Percentiles rank a stretch among this genome's conserved stretches.
phyloP scores from a whole-genome alignment of 768 basidiomycete genomes.

The Guyanaporus albipodus region DNA sequence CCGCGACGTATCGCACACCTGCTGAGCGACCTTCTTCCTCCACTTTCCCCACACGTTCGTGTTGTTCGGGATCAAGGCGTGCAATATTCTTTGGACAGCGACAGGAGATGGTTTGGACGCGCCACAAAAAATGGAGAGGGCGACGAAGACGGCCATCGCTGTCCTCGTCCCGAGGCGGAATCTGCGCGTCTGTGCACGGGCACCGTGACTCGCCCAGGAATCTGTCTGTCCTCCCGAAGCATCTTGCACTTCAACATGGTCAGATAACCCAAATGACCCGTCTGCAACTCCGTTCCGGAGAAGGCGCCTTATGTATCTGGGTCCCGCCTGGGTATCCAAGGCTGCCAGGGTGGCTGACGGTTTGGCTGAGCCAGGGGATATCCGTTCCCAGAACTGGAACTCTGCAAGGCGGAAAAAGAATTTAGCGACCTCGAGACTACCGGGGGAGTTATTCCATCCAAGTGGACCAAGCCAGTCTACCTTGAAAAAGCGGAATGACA shows the following conservation, averaged over 20 bases:
- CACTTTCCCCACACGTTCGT: slow-evolving; percentile 20
- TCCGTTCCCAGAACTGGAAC: slow-evolving; percentile 29
- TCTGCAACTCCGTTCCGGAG: slow-evolving; percentile 29
- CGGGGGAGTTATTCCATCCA: slow-evolving; percentile 39
- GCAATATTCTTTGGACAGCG: slow-evolving; percentile 9
- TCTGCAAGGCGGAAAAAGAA: slow-evolving; percentile 29
- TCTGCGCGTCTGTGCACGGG: slow-evolving; percentile 7
- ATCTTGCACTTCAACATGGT: slow-evolving; percentile 16
- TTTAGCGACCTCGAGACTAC: slow-evolving; percentile 33
- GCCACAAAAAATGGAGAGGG: slow-evolving; percentile 11
- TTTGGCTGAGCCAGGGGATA: slow-evolving; percentile 30
- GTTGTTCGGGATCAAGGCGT: slow-evolving; percentile 17
- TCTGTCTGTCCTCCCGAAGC: background rate
- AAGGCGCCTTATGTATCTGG: slow-evolving; percentile 23
- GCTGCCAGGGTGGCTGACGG: slow-evolving; percentile 28
- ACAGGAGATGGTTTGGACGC: background rate
- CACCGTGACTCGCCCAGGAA: too few species aligned
- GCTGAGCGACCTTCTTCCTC: slow-evolving; percentile 16
- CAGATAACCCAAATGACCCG: slow-evolving; percentile 30
- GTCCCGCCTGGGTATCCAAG: slow-evolving; percentile 27
- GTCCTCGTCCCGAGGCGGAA: slow-evolving; percentile 17
- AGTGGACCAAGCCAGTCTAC: slow-evolving; percentile 34
- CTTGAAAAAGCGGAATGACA: slow-evolving; percentile 31
- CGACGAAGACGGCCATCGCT: slow-evolving; percentile 11
- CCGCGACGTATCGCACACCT: slow-evolving; percentile 6